A percentile compares a stretch with the other conserved stretches of the same genome.
These are phyloP conservation scores for Boletellus deceptivus DNA, from an alignment of 1,284 basidiomycete species.

Conservation along the genomic window DNA sequence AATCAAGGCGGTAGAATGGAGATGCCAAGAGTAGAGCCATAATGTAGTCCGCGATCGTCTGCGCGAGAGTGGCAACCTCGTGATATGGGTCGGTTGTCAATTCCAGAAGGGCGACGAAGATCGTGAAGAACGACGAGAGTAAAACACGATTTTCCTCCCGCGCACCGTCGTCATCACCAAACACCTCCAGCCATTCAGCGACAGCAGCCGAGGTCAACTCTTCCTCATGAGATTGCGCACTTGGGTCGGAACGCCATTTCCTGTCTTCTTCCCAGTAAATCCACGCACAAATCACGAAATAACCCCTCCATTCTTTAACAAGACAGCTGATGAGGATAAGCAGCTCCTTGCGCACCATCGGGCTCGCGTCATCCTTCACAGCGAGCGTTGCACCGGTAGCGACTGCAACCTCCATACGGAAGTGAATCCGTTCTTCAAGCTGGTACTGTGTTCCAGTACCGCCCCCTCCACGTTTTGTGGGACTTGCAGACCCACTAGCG, in stretches of 20 bases:
- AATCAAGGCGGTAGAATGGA: slow-evolving; percentile 74
- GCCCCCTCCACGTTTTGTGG: slow-evolving; percentile 72
- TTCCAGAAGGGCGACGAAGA: slow-evolving; percentile 88
- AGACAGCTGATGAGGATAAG: slow-evolving; percentile 90
- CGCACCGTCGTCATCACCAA: slow-evolving; percentile 62
- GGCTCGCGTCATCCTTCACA: slow-evolving; percentile 92
- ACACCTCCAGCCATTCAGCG: slow-evolving; percentile 71
- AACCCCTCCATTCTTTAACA: slow-evolving; percentile 94
- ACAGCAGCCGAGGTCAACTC: slow-evolving; percentile 69
- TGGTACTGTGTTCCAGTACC: slow-evolving; percentile 85
- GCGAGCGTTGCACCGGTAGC: slow-evolving; percentile 75
- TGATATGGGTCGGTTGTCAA: slow-evolving; percentile 91
- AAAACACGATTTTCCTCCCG: slow-evolving; percentile 82
- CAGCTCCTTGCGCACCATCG: slow-evolving; percentile 94
- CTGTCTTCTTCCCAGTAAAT: slow-evolving; percentile 88
- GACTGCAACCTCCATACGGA: slow-evolving; percentile 76
- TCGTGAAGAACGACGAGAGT: slow-evolving; percentile 88
- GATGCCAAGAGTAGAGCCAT: slow-evolving; percentile 87
- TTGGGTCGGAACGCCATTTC: slow-evolving; percentile 45
- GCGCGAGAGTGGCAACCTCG: slow-evolving; percentile 88
- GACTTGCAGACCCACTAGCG: slow-evolving; percentile 73
- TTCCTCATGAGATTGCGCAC: slow-evolving; percentile 49
- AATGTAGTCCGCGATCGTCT: slow-evolving; percentile 91
- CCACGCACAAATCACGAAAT: slow-evolving; percentile 96
- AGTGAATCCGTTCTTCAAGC: slow-evolving; percentile 77